phyloP scores from a whole-genome alignment of 495 filamentous ascomycete species.

The Alectoria sarmentosa region DNA sequence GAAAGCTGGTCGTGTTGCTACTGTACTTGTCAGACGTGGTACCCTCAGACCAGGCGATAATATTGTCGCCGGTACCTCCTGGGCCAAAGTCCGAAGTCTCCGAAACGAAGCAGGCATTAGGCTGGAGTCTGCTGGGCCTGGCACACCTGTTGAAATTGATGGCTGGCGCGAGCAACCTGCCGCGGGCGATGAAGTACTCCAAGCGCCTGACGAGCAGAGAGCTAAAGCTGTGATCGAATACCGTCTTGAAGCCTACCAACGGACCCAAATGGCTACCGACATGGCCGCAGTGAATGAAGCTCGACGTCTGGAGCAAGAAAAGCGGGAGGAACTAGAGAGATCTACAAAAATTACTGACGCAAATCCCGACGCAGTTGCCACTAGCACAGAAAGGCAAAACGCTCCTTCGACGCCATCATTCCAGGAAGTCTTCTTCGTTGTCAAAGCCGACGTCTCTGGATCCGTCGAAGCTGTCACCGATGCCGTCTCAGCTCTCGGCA shows the following conservation, averaged over 20 bases:
- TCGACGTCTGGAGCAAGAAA: constrained; percentile 55
- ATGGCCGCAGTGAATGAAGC: constrained; percentile 70
- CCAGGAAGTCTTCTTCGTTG: constrained; percentile 66
- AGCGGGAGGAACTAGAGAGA: constrained; percentile 46
- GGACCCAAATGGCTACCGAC: constrained; percentile 54
- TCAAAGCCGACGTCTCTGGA: constrained; percentile 91
- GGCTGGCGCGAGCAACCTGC: constrained; percentile 88
- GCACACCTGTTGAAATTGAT: constrained; percentile 83
- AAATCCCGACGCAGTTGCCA: constrained; percentile 5
- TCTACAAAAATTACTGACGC: constrained; percentile 27
- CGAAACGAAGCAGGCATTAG: constrained; percentile 75
- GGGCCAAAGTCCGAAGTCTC: constrained; percentile 74
- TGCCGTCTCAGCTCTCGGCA: constrained; percentile 66
- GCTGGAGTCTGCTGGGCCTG: constrained; percentile 70
- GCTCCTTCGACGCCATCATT: constrained; percentile 27
- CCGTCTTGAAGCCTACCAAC: constrained; percentile 57
- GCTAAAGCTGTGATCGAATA: constrained; percentile 78
- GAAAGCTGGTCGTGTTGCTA: constrained; percentile 77
- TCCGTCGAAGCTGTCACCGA: constrained; percentile 86
- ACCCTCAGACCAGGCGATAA: constrained; percentile 75
- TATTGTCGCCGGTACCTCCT: constrained; percentile 80
- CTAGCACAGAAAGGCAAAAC: constrained; percentile 16
- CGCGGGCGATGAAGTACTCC: constrained; percentile 84
- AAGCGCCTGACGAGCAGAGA: constrained; percentile 68
- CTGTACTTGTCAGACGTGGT: constrained; percentile 79